Conservation (phyloP, 768 basidiomycete genomes). For the Flagelloscypha sp. region DNA sequence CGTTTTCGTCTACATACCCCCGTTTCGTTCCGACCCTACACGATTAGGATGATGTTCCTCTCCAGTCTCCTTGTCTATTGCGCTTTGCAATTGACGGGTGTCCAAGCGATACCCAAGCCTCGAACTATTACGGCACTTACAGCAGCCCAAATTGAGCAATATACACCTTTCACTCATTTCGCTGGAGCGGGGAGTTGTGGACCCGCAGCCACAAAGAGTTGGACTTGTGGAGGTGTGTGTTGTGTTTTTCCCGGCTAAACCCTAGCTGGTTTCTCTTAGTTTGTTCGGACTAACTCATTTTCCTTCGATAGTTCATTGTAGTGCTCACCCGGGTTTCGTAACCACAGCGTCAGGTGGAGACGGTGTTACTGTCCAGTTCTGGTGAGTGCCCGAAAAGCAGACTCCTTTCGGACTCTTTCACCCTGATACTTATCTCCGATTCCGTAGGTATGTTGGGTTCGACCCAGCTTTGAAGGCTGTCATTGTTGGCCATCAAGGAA, state of each 20-base stretch:
- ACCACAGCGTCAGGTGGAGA: conserved; percentile 42
- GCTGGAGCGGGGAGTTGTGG: conserved; percentile 32
- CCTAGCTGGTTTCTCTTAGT: too few species aligned
- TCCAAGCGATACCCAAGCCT: too few species aligned
- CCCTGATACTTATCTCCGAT: too few species aligned
- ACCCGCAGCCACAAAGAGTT: conserved; percentile 23
- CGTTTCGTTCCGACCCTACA: too few species aligned
- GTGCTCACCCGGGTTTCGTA: conserved; percentile 33
- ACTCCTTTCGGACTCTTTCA: not conserved
- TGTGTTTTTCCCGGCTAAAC: too few species aligned
- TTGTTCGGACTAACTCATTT: too few species aligned
- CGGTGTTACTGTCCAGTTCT: conserved; percentile 34
- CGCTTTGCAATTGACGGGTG: too few species aligned
- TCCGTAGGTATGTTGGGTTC: conserved; percentile 23
- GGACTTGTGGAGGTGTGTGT: conserved; percentile 33
- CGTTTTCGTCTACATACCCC: too few species aligned
- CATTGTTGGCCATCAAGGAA: conserved; percentile 32
- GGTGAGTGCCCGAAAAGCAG: conserved; percentile 20
- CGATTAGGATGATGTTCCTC: too few species aligned
- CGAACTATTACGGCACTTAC: conserved; percentile 23
- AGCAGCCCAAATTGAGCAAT: conserved; percentile 24
- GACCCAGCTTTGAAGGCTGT: conserved; percentile 24
- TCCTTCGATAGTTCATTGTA: conserved; percentile 24
- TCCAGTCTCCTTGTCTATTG: too few species aligned
- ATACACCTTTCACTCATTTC: conserved; percentile 27